Base-by-base conservation (phyloP, 805 yeast genomes). In the Yamadazyma nakazawae region DNA sequence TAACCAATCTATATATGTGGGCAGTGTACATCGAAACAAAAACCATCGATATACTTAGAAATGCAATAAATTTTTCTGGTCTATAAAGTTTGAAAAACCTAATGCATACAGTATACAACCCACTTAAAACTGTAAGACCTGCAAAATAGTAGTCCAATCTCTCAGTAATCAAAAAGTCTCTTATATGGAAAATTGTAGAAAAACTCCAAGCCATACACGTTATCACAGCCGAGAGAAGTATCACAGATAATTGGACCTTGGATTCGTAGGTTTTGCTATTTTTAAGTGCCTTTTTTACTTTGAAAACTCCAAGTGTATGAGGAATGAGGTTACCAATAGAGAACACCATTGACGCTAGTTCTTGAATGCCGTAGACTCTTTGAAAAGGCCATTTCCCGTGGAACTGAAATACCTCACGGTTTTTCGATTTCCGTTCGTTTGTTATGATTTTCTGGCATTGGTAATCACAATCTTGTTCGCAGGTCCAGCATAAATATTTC, bases 361-460 rank as follows among this genome's bases (percentile, higher is more conserved):
- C 99, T 63, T 94, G 99, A 11, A 85, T 70, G 0, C 96, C 96
- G n/a, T 76, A 65, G 0, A 86, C 59, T 42, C 99, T 74, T 14
- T 72, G 51, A 58, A 94, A 94, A 2, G 98, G 98, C 99, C 99
- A 94, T 68, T 94, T 94, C 0, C 99, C 99, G 64, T 94, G 97
- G 67, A 88, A 94, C 63, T 94, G 99, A 35, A 76, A 75, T 0
- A 88, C 68, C 46, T 81, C 83, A 49, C 76, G 73, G n/a, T 75
- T 72, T 2, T 65, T 53, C 0, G 47, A 53, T 13, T 68, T 64
- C 18, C 96, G 71, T 34, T 77, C 68, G 1, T 59, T 57, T 0
- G 96, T 90, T 38, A 92, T 70, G 8, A 80, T 61, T 46, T 89
- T 82, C 63, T 94, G 98, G 63, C 99, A 94, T 55, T 82, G 85